These are phyloP conservation scores for Pythium pyrilobum DNA, from an alignment of 352 stramenopile genomes.

Conservation along the genomic window DNA sequence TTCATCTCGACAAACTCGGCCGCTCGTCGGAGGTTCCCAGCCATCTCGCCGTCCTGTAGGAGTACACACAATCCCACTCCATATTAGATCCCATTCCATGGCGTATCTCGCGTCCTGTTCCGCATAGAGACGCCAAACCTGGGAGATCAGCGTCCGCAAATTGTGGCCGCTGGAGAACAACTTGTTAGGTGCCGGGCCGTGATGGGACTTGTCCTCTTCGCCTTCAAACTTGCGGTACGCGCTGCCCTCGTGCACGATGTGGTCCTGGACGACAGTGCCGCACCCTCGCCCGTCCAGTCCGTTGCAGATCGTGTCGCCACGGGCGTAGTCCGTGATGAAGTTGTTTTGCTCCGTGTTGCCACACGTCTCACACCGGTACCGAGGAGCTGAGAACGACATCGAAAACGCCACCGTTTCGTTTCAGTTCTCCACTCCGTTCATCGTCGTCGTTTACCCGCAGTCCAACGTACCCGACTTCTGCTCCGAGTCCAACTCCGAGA, in stretches of 20 bases:
- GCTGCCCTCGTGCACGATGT: constrained; percentile 95
- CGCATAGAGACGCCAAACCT: constrained; percentile 31
- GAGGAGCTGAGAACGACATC: constrained; percentile 39
- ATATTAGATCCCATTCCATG: no score
- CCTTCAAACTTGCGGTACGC: constrained; percentile 97
- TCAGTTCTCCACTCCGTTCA: constrained; percentile 11
- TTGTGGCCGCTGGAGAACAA: constrained; percentile 95
- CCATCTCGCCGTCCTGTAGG: constrained; percentile 76
- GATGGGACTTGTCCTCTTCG: constrained; percentile 96
- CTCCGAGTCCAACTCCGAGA: constrained; percentile 79
- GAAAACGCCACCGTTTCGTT: no score
- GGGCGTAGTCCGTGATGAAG: constrained; percentile 87
- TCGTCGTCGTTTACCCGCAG: background rate
- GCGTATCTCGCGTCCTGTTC: no score
- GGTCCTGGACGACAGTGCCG: constrained; percentile 92
- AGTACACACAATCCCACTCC: background rate
- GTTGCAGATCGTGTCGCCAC: constrained; percentile 86
- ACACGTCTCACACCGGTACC: constrained; percentile 82
- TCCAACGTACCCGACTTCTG: constrained; percentile 67
- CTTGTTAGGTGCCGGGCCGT: constrained; percentile 93
- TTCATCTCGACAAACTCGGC: constrained; percentile 95
- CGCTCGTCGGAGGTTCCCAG: constrained; percentile 72
- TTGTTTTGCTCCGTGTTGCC: constrained; percentile 89
- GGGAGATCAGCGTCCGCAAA: constrained; percentile 91
- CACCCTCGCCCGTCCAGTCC: constrained; percentile 85